Evolutionary conservation across 257 asterid species (phyloP), one percentile per base, ranked within the genome.

Genomic region (Scutellaria minor): DNA sequence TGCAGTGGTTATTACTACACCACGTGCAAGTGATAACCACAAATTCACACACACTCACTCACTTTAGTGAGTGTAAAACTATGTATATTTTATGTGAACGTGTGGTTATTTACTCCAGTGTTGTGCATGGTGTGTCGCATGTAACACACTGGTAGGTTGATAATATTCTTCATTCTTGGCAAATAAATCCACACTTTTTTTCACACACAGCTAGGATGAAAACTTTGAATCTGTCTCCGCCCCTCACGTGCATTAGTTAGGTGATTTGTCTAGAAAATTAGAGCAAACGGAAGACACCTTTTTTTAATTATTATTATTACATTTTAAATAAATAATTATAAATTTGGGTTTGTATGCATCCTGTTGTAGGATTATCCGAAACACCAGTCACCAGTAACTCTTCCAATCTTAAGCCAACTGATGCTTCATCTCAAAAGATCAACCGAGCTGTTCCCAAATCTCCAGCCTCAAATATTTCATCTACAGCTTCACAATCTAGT

Each of bases 381-480:
- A 79, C 79, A 56, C 78, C 85, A 15, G 81, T 72, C 61, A 71
- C 76, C 44, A 74, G 24, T 65, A 50, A 72, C 4, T 57, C 89
- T 71, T 37, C 83, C 64, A 77, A 77, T 73, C 65, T 72, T 44
- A 79, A 75, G 75, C 78, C 70, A 42, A 40, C 81, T 20, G 87
- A 84, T 59, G 81, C 75, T 44, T 74, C 79, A 18, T 70, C 85
- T 75, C 89, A 83, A 11, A 87, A 81, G 53, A 72, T 74, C 75
- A 73, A 83, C 24, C 81, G 80, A 78, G 79, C 85, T 74, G 83
- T 73, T 78, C 88, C 91, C 20, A 82, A 64, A 75, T 82, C 84
- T 55, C 81, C 91, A 5, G 20, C 87, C 5, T 79, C 94, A 65
- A 83, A 72, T 78, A 83, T 81, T 64, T 50, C 87, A 1, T 5